phyloP scores from a whole-genome alignment of 176 grass and related monocot genomes.

The Saccharum spontaneum region DNA sequence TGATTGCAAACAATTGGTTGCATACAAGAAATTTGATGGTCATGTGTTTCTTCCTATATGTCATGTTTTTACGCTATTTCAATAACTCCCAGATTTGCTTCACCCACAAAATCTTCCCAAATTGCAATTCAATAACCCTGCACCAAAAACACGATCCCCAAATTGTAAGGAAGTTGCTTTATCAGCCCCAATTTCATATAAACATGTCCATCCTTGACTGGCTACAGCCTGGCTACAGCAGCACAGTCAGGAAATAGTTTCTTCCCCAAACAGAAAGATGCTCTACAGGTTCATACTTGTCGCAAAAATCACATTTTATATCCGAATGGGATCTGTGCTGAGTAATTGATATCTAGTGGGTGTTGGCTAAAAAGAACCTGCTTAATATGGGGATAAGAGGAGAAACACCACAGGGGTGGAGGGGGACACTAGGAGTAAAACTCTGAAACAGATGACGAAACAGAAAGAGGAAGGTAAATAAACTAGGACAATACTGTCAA shows the following conservation, averaged over 20 bases:
- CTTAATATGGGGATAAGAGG: not conserved
- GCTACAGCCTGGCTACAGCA: not conserved
- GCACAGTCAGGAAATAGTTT: not conserved
- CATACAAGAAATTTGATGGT: not conserved
- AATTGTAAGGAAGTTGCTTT: not conserved
- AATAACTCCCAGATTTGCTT: not conserved
- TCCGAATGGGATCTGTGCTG: not conserved
- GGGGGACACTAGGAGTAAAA: not conserved
- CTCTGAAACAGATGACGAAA: not conserved
- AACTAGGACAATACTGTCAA: not conserved
- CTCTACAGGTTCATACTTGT: not conserved
- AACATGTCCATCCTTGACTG: not conserved
- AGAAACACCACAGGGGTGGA: not conserved
- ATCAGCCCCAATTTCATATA: not conserved
- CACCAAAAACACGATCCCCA: not conserved
- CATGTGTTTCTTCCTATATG: not conserved
- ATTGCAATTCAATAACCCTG: not conserved
- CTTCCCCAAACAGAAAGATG: not conserved
- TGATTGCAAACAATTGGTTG: not conserved
- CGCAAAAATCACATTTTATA: not conserved
- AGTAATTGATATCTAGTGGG: not conserved
- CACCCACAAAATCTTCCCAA: not conserved
- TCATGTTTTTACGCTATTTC: not conserved
- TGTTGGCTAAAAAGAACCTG: not conserved
- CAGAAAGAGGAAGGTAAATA: not conserved